Percentiles rank a stretch among this genome's conserved stretches.
phyloP scores from a whole-genome alignment of 345 rosid genomes.

The Hibiscus mutabilis region DNA sequence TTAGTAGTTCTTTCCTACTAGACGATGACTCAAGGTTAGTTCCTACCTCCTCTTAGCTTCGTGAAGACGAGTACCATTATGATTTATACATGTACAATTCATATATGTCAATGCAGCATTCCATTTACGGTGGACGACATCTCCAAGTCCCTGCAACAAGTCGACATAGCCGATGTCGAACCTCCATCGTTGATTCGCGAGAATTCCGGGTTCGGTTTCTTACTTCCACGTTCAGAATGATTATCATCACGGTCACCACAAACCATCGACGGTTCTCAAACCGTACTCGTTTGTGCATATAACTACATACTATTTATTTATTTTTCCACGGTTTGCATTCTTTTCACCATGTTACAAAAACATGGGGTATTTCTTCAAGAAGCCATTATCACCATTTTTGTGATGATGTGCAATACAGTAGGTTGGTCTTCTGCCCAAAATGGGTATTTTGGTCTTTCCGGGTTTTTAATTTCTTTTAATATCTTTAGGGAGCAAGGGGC shows the following conservation, averaged over 20 bases:
- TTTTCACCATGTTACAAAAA: slow-evolving; percentile 32
- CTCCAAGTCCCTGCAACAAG: slow-evolving; percentile 88
- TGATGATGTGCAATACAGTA: neutral
- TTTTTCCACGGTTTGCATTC: slow-evolving; percentile 2
- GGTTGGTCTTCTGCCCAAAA: slow-evolving; percentile 22
- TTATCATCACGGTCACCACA: neutral
- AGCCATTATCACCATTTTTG: neutral
- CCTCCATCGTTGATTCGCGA: slow-evolving; percentile 84
- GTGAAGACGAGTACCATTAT: neutral
- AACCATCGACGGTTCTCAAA: neutral
- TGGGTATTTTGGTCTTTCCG: slow-evolving; percentile 11
- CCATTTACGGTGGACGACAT: slow-evolving; percentile 98
- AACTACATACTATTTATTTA: slow-evolving; percentile 19
- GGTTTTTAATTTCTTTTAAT: neutral
- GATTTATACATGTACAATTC: slow-evolving; percentile 9
- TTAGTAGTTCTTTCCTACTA: slow-evolving; percentile 86
- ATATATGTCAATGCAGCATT: slow-evolving; percentile 47
- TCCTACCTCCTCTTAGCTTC: neutral
- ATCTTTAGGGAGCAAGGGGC: slow-evolving; percentile 3
- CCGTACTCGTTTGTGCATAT: slow-evolving; percentile 25
- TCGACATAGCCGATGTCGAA: slow-evolving; percentile 77
- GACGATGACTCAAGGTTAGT: slow-evolving; percentile 97
- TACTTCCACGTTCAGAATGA: slow-evolving; percentile 52
- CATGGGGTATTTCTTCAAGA: slow-evolving; percentile 35
- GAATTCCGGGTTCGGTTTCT: slow-evolving; percentile 86